Evolutionary conservation across 176 grass and related monocot genomes (phyloP).

Genomic region (Avena sativa): DNA sequence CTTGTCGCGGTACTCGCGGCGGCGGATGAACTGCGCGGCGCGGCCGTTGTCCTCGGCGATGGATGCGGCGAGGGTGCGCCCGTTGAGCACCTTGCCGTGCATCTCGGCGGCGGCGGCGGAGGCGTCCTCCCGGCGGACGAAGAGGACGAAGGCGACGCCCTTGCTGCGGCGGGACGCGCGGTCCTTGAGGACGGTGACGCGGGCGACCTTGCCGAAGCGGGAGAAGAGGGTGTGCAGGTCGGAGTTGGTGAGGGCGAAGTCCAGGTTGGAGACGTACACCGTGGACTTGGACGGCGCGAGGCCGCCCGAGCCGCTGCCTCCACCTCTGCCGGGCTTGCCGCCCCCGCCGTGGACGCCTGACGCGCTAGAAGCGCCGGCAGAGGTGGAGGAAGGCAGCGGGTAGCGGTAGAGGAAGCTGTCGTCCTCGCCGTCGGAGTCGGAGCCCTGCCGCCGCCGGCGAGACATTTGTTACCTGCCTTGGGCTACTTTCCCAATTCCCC

Average conservation of each 20-base stretch:
- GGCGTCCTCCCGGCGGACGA: conserved; percentile 75
- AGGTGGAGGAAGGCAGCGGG: conserved; percentile 52
- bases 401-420: conserved; percentile 92
- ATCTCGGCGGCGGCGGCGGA: conserved; percentile 41
- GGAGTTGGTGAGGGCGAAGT: conserved; percentile 93
- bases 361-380: not conserved
- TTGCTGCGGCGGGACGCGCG: conserved; percentile 66
- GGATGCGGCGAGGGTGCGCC: conserved; percentile 70
- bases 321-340: conserved; percentile 8
- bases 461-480: conserved; percentile 47
- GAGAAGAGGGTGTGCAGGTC: conserved; percentile 96
- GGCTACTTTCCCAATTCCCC: not conserved
- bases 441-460: conserved; percentile 55
- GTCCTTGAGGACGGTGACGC: conserved; percentile 92
- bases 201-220: conserved; percentile 89
- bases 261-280: conserved; percentile 88
- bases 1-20: conserved; percentile 91
- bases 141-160: conserved; percentile 93
- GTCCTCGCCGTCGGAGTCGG: conserved; percentile 68
- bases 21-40: conserved; percentile 81
- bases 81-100: conserved; percentile 64
- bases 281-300: conserved; percentile 97
- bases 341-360: conserved; percentile 13
- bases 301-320: conserved; percentile 66
- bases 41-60: conserved; percentile 93